Evolutionary conservation across 257 asterid species (phyloP).

Genomic region (Galeopsis tetrahit): DNA sequence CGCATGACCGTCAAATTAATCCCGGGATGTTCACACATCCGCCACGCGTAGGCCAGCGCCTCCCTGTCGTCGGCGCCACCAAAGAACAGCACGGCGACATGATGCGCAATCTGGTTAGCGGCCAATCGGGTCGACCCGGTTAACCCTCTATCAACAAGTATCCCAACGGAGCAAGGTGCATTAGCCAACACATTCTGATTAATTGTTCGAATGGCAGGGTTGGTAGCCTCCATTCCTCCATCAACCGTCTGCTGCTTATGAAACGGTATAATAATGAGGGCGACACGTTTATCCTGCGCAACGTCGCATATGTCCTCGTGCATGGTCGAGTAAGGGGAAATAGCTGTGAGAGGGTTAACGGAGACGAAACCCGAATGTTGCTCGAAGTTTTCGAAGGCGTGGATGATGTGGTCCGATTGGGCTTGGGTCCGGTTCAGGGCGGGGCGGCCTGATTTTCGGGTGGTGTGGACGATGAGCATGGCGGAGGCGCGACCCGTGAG

Average conservation of each 20-base stretch:
- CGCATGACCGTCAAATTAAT: slow-evolving; percentile 63
- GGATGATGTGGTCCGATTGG: slow-evolving; percentile 86
- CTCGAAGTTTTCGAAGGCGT: slow-evolving; percentile 87
- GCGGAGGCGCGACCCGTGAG: slow-evolving; percentile 97
- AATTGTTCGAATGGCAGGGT: slow-evolving; percentile 68
- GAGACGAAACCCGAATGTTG: slow-evolving; percentile 62
- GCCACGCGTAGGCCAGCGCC: slow-evolving; percentile 73
- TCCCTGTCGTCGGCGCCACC: slow-evolving; percentile 93
- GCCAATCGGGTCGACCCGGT: slow-evolving; percentile 69
- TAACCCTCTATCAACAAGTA: slow-evolving; percentile 90
- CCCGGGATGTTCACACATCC: slow-evolving; percentile 77
- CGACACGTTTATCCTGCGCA: slow-evolving; percentile 82
- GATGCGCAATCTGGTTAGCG: slow-evolving; percentile 58
- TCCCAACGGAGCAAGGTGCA: slow-evolving; percentile 88
- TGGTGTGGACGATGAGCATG: slow-evolving; percentile 86
- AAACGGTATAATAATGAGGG: slow-evolving; percentile 74
- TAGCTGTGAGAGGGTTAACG: slow-evolving; percentile 77
- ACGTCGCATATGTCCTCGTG: slow-evolving; percentile 86
- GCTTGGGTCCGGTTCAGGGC: slow-evolving; percentile 84
- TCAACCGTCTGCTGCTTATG: slow-evolving; percentile 97
- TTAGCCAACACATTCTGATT: slow-evolving; percentile 80
- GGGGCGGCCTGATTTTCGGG: slow-evolving; percentile 58
- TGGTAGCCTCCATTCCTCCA: slow-evolving; percentile 86
- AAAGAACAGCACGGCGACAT: slow-evolving; percentile 67
- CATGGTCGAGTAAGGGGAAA: slow-evolving; percentile 94